Base-by-base conservation (phyloP, 805 yeast genomes). In the Candida easanensis region DNA sequence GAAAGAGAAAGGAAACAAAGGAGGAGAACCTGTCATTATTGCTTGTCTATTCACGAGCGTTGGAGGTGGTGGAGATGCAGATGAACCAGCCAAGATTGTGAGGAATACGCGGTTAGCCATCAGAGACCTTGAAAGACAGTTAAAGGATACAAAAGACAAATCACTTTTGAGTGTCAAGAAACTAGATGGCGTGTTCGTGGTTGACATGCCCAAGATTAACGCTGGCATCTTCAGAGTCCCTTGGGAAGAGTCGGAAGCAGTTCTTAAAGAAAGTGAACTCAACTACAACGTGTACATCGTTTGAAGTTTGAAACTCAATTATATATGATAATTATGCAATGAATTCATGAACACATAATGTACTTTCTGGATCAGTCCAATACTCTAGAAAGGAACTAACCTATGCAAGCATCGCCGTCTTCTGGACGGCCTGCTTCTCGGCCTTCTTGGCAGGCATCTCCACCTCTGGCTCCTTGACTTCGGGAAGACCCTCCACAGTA, bases 221-320 rank as follows among this genome's bases (percentile, higher is more conserved):
- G 76, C 91, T 23, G 95, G 95, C 0, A 76, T 88, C 2, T 88
- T 87, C 60, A 74, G 74, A 1, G 89, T 85, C 7, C 93, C 95
- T 0, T 87, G 95, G 95, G 72, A 69, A 13, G 50, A 71, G 10
- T 86, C 95, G 0, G 91, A 80, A 56, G 53, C 46, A 14, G 75
- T 75, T 0, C 56, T 88, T 44, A 44, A 62, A 15, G 54, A 65
- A 18, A 45, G 60, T 4, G 60, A 53, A 8, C 45, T 71, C 21
- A 50, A 62, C 5, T 70, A 71, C 42, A 66, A 64, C 26, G 84
- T 82, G 10, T 80, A 73, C 52, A 73, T 66, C n/a, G 41, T 76
- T 10, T 51, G 34, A 49, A 5, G 8, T 36, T 10, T 33, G 34
- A 19, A 17, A 30, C 8, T 30, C 10, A 22, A 7, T n/a, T n/a